Percentiles rank a stretch among this genome's conserved stretches.
Conservation (phyloP, 1,139 yeast genomes). For the Pneumocystis oryctolagi region DNA sequence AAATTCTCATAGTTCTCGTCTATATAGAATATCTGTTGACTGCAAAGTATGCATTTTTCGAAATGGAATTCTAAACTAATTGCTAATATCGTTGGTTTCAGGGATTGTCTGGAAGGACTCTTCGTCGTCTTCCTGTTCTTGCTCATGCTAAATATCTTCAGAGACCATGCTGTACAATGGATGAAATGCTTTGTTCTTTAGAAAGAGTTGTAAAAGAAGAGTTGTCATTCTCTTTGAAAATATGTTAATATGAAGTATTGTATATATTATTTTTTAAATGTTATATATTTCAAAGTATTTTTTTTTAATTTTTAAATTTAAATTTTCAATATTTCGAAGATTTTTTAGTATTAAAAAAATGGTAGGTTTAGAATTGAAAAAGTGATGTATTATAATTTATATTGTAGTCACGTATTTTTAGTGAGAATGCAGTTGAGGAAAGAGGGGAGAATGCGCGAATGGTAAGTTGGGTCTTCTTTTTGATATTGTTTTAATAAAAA, state of each 20-base stretch:
- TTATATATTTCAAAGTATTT: neutral
- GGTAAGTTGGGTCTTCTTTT: slow-evolving; percentile 9
- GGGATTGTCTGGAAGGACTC: slow-evolving; percentile 12
- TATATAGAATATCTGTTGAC: slow-evolving; percentile 10
- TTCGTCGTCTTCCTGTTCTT: slow-evolving; percentile 12
- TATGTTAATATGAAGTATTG: neutral
- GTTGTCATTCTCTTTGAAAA: neutral
- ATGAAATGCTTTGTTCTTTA: slow-evolving; percentile 2
- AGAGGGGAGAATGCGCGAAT: slow-evolving; percentile 90
- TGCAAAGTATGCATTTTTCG: slow-evolving; percentile 8
- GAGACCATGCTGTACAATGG: neutral
- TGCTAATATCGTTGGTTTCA: neutral
- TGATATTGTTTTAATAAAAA: neutral
- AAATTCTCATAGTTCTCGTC: slow-evolving; percentile 9
- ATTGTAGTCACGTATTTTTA: slow-evolving; percentile 40
- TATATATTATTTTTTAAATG: neutral
- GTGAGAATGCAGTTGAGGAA: slow-evolving; percentile 95
- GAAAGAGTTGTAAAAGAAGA: slow-evolving; percentile 1
- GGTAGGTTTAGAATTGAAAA: neutral
- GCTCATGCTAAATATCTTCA: slow-evolving; percentile 12
- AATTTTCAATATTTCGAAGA: neutral
- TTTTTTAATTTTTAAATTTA: neutral
- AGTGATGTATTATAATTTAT: neutral
- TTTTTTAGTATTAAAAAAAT: neutral
- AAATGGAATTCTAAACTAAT: neutral